Conservation (phyloP, 2,329 filamentous ascomycete species). For the Phoma herbarum region DNA sequence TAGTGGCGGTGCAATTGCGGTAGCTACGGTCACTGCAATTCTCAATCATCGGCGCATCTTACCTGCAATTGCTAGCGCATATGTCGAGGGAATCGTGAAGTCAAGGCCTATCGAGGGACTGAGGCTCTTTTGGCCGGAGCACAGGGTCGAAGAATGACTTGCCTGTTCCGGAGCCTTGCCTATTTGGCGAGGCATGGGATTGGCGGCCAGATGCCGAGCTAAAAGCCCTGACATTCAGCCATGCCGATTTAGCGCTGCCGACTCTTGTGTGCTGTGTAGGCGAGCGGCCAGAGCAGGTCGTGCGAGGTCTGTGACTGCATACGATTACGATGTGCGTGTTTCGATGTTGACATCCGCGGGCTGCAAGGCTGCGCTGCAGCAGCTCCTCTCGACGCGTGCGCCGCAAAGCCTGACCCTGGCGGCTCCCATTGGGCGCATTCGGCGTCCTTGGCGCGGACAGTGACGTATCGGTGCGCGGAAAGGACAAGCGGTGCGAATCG, state of each 20-base stretch:
- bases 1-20: constrained; percentile 6
- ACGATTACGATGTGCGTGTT: constrained; percentile 1
- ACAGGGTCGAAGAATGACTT: background rate
- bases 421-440: background rate
- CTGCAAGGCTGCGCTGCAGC: constrained; percentile 5
- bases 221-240: constrained; percentile 14
- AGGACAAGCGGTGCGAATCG: background rate
- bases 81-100: constrained; percentile 1
- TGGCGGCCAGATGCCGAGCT: constrained; percentile 1
- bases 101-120: constrained; percentile 5
- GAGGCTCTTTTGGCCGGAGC: constrained; percentile 17
- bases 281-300: constrained; percentile 6
- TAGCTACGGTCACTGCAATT: background rate
- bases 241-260: constrained; percentile 12
- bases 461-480: constrained; percentile 22
- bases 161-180: constrained; percentile 5
- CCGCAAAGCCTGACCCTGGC: constrained; percentile 1
- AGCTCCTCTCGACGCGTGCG: background rate
- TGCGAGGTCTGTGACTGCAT: background rate
- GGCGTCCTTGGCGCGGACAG: constrained; percentile 2
- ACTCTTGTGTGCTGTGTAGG: background rate
- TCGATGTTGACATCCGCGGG: background rate
- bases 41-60: background rate
- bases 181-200: constrained; percentile 7
- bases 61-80: constrained; percentile 4